Evolutionary conservation across 805 yeast genomes (phyloP).

Genomic region (Scheffersomyces lignosus): DNA sequence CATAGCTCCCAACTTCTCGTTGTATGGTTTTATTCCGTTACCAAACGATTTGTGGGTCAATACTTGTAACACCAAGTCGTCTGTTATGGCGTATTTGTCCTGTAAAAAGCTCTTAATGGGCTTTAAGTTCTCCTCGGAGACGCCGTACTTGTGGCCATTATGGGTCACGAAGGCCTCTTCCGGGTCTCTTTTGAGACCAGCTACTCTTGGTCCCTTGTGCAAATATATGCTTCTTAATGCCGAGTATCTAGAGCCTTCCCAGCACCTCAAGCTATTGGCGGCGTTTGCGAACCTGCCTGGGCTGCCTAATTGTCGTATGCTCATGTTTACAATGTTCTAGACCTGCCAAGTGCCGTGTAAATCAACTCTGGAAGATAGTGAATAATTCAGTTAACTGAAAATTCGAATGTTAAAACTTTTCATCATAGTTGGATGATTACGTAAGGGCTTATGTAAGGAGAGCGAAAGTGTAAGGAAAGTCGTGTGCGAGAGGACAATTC

Average conservation of each 20-base stretch:
- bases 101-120: conserved; percentile 49
- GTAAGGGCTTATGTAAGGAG: background rate
- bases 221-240: conserved; percentile 33
- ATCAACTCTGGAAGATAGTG: no score
- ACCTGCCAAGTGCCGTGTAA: no score
- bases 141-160: conserved; percentile 50
- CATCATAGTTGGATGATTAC: background rate
- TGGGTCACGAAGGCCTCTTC: conserved; percentile 42
- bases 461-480: no score
- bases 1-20: conserved; percentile 75
- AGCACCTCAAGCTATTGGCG: conserved; percentile 2
- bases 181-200: conserved; percentile 73
- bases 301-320: conserved; percentile 12
- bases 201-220: conserved; percentile 57
- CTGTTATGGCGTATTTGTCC: conserved; percentile 53
- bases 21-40: conserved; percentile 85
- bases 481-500: no score
- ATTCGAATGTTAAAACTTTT: background rate
- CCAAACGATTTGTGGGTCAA: conserved; percentile 94
- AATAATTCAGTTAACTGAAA: no score
- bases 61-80: conserved; percentile 68
- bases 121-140: conserved; percentile 46
- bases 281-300: background rate
- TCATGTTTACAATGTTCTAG: conserved; percentile 10
- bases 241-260: conserved; percentile 4